Base-by-base conservation (phyloP, 352 stramenopile species). In the Globisporangium perplexum region DNA sequence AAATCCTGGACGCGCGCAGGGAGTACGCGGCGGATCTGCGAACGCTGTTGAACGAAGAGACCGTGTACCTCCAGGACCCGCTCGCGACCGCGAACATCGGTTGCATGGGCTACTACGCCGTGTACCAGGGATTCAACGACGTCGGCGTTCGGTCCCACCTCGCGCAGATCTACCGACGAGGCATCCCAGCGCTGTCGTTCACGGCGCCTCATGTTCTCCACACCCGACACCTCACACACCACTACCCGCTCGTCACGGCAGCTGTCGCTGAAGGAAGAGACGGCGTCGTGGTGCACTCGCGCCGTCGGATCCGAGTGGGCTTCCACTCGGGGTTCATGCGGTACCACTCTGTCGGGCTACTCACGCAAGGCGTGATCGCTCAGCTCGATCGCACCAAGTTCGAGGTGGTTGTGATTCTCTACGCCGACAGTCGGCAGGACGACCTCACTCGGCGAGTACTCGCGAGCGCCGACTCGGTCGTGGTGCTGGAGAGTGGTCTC, bases 71-170 rank as follows among this genome's bases (percentile, higher is more conserved):
- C 1, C 46, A 33, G 1, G 56, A 75, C 23, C 66, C 61, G 3
- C 14, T 71, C 2, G 24, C 47, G 18, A 70, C 65, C 1, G 55
- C 60, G 12, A 68, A 59, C 31, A 55, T 52, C 47, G 76, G 74
- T 14, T 66, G 66, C 1, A 67, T 86, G 50, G 76, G 74, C 1
- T 90, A 88, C 55, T 86, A 86, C 47, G 66, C 79, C 17, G 67
- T 86, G 45, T 88, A 88, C 50, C 66, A 85, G 50, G 79, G 69
- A 22, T 54, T 55, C 22, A 49, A 71, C 35, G 72, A 90, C 59
- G 55, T 67, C 8, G 47, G n/a, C 0, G 47, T 82, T n/a, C 67
- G 76, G 1, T 49, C 52, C 3, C 44, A 67, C n/a, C 62, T 86
- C 1, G 74, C 76, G 0, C 47, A 54, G 11, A 65, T 83, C 33